A percentile compares a stretch with the other conserved stretches of the same genome.
phyloP scores from a whole-genome alignment of 176 grass and related monocot species.

The Echinochloa phyllopogon region DNA sequence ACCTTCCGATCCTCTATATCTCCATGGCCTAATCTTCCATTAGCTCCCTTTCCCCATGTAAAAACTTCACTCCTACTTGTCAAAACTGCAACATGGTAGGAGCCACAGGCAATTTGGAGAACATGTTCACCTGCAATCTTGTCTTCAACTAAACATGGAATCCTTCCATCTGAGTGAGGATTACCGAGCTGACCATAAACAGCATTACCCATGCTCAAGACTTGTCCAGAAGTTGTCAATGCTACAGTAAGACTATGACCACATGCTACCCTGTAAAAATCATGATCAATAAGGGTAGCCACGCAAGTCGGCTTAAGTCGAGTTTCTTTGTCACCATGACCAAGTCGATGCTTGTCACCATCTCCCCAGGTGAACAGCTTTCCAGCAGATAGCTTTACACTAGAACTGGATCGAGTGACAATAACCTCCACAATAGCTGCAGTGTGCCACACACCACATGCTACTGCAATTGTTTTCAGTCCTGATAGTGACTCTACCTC shows the following conservation, averaged over 20 bases:
- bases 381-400: conserved; percentile 57
- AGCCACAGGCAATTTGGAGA: conserved; percentile 79
- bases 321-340: conserved; percentile 87
- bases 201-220: conserved; percentile 88
- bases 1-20: conserved; percentile 88
- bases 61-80: conserved; percentile 80
- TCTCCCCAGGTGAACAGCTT: conserved; percentile 99
- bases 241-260: conserved; percentile 88
- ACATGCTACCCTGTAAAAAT: conserved; percentile 88
- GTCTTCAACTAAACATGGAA: conserved; percentile 76
- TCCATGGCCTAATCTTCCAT: conserved; percentile 96
- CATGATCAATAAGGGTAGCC: conserved; percentile 85
- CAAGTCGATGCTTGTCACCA: conserved; percentile 93
- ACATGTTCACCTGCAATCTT: conserved; percentile 70
- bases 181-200: conserved; percentile 97
- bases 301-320: conserved; percentile 93
- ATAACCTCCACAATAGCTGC: conserved; percentile 87
- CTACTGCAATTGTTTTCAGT: conserved; percentile 80
- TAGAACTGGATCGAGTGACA: conserved; percentile 63
- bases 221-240: conserved; percentile 82
- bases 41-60: conserved; percentile 97
- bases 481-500: conserved; percentile 85
- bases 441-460: conserved; percentile 97
- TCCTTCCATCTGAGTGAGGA: conserved; percentile 81
- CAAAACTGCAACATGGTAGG: conserved; percentile 90